Evolutionary conservation across 768 basidiomycete genomes (phyloP), one percentile per base, ranked within the genome.

Genomic region (Macrocybe gigantea): DNA sequence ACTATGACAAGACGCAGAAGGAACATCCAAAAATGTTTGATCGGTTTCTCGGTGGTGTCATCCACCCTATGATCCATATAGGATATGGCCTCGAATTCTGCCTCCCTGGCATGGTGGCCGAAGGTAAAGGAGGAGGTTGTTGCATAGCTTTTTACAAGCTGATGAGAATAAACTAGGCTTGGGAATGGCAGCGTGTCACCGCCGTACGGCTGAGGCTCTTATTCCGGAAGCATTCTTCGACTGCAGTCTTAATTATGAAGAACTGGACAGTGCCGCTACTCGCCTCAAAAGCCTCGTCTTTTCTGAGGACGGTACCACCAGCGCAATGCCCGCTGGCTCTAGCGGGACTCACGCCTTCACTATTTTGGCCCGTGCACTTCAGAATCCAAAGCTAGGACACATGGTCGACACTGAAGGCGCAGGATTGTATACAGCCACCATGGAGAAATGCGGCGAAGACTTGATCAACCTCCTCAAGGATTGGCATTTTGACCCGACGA

Each of bases 31-130:
- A 71, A 50, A 81, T 87, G 80, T 49, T 69, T 38, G 61, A 61
- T 39, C 70, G 83, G 9, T 72, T 80, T 56, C 15, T 79, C 7
- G 72, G 65, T 0, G 76, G 77, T 1, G 53, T 82, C 2, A n/a
- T 84, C 4, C 83, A 85, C 49, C 81, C 83, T 0, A 55, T 82
- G 37, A 84, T 85, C 36, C 79, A 84, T 47, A 56, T 62, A 2
- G 80, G 78, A 15, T 79, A 77, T 54, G 83, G 82, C 0, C 56
- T 75, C 4, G 83, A 85, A 58, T 83, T 82, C 49, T 67, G 71
- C 10, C 55, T 79, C 5, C 67, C 71, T 1, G 80, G 79, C 1
- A 55, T 80, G 32, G 57, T 44, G 8, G 42, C 14, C 14, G 42
- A 44, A 44, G 42, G 42, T 44, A 22, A 44, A n/a, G 29, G 11